Conservation (phyloP, 768 basidiomycete genomes). For the Hypsizygus marmoreus region DNA sequence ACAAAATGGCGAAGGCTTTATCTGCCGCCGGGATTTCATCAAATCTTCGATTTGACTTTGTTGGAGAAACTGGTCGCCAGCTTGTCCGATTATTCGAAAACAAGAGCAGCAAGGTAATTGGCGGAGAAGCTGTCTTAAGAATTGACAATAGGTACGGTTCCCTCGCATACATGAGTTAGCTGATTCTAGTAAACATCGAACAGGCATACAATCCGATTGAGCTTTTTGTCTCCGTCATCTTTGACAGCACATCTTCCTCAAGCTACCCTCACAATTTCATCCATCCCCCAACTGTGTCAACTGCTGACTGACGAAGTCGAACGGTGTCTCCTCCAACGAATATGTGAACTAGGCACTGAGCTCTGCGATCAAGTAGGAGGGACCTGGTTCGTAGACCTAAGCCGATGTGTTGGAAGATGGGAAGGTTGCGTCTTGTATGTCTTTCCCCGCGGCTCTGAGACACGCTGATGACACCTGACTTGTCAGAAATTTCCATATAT, state of each 20-base stretch:
- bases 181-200: neutral
- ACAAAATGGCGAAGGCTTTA: conserved; percentile 50
- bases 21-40: conserved; percentile 55
- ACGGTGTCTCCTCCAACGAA: conserved; percentile 63
- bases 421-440: conserved; percentile 77
- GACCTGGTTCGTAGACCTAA: conserved; percentile 78
- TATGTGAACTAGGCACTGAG: conserved; percentile 66
- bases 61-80: conserved; percentile 67
- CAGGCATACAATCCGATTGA: conserved; percentile 76
- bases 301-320: conserved; percentile 80
- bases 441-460: neutral
- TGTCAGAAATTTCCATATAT: conserved; percentile 63
- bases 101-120: conserved; percentile 43
- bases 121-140: conserved; percentile 73
- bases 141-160: conserved; percentile 62
- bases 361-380: conserved; percentile 56
- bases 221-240: conserved; percentile 73
- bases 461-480: neutral
- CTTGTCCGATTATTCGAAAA: conserved; percentile 53
- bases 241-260: conserved; percentile 80
- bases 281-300: conserved; percentile 74
- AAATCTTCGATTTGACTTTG: conserved; percentile 57
- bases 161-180: neutral
- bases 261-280: conserved; percentile 72
- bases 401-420: conserved; percentile 77